Base-by-base conservation (phyloP, 768 basidiomycete genomes). In the Panellus pusillus region DNA sequence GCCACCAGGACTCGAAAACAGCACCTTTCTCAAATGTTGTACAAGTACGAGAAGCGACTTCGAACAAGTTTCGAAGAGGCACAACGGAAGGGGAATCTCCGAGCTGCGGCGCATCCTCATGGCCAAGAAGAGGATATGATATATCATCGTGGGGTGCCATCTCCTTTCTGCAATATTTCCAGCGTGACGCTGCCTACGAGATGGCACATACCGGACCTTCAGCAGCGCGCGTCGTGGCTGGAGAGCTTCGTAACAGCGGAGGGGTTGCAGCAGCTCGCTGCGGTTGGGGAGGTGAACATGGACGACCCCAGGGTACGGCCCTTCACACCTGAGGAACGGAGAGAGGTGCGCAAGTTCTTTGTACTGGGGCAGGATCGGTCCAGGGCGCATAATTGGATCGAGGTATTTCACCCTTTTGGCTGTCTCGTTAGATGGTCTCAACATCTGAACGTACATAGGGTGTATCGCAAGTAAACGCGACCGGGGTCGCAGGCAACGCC, bases 241-340 rank as follows among this genome's bases (percentile, higher is more conserved):
- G 38, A 52, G 17, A 6, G 7, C 14, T 49, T 52, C 18, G 7
- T 46, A 20, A 64, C 62, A 44, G 58, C 62, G 32, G 63, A 64
- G 11, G 47, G 54, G 1, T 58, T 61, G 11, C 58, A 55, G 42
- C 49, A 54, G 14, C 52, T 68, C 50, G 56, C 36, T 0, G 51
- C 55, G 12, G 28, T 38, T 9, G 52, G 43, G 1, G 31, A 54
- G 5, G 43, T 64, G 46, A 19, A 65, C 29, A 71, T 73, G 72
- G 64, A 66, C 24, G 72, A 73, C 49, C 66, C 54, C 2, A 62
- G 73, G 27, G 62, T 73, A 32, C 72, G 72, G 18, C 68, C 72
- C 47, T 72, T 67, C 63, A 73, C 65, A 6, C 37, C 9, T 13
- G 63, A 66, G 17, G 72, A 73, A 47, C 37, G 66, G 38, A 39